Base-by-base conservation (phyloP, 768 basidiomycete species). In the Lactarius vividus region DNA sequence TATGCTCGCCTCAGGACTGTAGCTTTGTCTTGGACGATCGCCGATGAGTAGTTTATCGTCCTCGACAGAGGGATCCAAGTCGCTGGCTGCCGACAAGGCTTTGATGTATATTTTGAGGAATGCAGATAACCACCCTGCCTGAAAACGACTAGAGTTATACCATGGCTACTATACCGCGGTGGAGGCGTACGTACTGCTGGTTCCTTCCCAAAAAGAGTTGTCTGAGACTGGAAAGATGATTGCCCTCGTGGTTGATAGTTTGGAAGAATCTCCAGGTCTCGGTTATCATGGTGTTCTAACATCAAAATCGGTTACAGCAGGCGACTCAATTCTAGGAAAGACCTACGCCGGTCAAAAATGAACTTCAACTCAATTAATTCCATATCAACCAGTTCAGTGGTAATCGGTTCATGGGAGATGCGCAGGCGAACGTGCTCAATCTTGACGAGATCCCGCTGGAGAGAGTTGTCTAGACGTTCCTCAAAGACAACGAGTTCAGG, bases 381-480 rank as follows among this genome's bases (percentile, higher is more conserved):
- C 83, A 89, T 86, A 68, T 92, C 90, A 67, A 92, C 82, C 57
- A 90, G 77, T 67, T 92, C 89, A 9, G 88, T 81, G 54, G 79
- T 84, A 60, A 92, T 80, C 20, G 80, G 78, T 73, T 94, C 94
- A 61, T 92, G 89, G 1, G 87, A 78, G 15, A 94, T 77, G 23
- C 89, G 85, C 88, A 94, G 93, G 61, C 93, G 85, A 40, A 94
- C 83, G 72, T 94, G 87, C 73, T 96, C 94, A 69, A 95, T 77
- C 73, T 91, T 89, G 69, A 90, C 82, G 18, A 90, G 81, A 68
- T 94, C 92, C 29, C 92, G 84, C 74, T 94, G 91, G 10, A 96
- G 80, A 5, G 94, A 96, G 74, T 88, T 89, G 66, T 94, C 91
- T 10, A 96, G 78, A 44, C 85, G 82, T 58, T 89, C 87, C 73